phyloP scores from a whole-genome alignment of 2,329 filamentous ascomycete genomes.

The Paradendryphiella salina region DNA sequence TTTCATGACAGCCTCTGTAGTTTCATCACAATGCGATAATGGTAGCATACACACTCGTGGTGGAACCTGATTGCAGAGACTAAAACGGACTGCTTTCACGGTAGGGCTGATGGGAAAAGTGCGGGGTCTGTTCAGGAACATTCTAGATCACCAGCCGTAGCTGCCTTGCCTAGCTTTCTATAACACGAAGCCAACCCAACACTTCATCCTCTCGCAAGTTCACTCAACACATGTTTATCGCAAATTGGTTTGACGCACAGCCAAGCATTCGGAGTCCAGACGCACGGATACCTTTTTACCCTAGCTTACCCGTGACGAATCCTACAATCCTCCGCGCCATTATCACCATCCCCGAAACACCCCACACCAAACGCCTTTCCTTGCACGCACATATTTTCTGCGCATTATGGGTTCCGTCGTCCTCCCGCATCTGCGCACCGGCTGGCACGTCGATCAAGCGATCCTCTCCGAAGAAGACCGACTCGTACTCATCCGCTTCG shows the following conservation, averaged over 20 bases:
- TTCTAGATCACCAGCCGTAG: conserved; percentile 10
- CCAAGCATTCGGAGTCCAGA: neutral
- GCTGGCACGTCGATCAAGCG: conserved; percentile 98
- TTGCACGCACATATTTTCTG: neutral
- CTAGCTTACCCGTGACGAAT: conserved; percentile 1
- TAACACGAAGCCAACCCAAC: conserved; percentile 6
- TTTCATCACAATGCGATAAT: conserved; percentile 7
- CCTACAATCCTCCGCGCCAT: neutral
- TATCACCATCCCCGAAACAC: neutral
- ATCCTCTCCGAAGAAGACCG: conserved; percentile 80
- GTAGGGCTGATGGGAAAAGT: conserved; percentile 4
- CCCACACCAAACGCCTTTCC: neutral
- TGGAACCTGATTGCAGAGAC: conserved; percentile 6
- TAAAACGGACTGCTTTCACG: conserved; percentile 3
- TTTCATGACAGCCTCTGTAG: conserved; percentile 6
- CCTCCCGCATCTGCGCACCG: conserved; percentile 84
- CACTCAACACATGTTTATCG: neutral
- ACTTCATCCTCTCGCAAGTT: conserved; percentile 2
- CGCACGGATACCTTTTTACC: conserved; percentile 3
- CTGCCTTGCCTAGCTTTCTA: conserved; percentile 8
- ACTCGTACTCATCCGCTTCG: conserved; percentile 91
- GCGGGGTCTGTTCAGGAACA: conserved; percentile 9
- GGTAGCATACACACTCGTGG: conserved; percentile 5
- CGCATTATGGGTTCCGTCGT: conserved; percentile 76
- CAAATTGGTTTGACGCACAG: neutral